Percentiles rank a stretch among this genome's conserved stretches.
phyloP scores from a whole-genome alignment of 2,329 filamentous ascomycete species.

The Xylaria arbuscula region DNA sequence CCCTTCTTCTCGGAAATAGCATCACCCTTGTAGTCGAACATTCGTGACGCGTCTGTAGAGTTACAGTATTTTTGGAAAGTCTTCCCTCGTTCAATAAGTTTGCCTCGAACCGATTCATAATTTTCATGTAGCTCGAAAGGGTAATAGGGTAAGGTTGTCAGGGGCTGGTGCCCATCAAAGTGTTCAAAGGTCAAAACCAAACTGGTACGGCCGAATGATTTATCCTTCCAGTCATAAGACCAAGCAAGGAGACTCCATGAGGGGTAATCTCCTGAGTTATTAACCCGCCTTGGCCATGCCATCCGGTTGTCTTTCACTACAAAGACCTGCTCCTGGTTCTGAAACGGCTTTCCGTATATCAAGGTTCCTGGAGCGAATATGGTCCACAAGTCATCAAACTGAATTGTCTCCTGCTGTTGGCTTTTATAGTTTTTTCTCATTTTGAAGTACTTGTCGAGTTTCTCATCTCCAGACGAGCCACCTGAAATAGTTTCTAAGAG shows the following conservation, averaged over 20 bases:
- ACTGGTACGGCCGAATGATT: not conserved
- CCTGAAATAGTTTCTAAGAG: constrained; percentile 12
- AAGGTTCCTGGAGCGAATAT: constrained; percentile 16
- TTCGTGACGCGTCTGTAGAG: constrained; percentile 1
- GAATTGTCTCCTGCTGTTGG: constrained; percentile 11
- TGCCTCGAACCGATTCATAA: not conserved
- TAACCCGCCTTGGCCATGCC: not conserved
- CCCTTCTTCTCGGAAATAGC: constrained; percentile 21
- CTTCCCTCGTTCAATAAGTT: constrained; percentile 13
- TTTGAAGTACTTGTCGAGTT: constrained; percentile 14
- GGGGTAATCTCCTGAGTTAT: not conserved
- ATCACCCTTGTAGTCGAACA: constrained; percentile 12
- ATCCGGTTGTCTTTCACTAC: constrained; percentile 8
- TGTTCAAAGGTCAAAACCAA: constrained; percentile 9
- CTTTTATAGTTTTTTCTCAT: constrained; percentile 6
- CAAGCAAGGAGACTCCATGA: constrained; percentile 9
- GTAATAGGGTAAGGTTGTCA: constrained; percentile 8
- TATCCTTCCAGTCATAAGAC: constrained; percentile 16
- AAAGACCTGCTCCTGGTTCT: constrained; percentile 14
- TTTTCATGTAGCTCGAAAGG: constrained; percentile 14
- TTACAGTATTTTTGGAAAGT: constrained; percentile 7
- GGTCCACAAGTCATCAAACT: constrained; percentile 19
- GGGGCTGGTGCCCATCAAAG: constrained; percentile 16
- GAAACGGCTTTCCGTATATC: constrained; percentile 20
- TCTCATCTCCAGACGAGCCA: constrained; percentile 2